These are phyloP conservation scores for Backusella australiensis DNA, from an alignment of 192 early-diverging fungal species.

Conservation along the genomic window DNA sequence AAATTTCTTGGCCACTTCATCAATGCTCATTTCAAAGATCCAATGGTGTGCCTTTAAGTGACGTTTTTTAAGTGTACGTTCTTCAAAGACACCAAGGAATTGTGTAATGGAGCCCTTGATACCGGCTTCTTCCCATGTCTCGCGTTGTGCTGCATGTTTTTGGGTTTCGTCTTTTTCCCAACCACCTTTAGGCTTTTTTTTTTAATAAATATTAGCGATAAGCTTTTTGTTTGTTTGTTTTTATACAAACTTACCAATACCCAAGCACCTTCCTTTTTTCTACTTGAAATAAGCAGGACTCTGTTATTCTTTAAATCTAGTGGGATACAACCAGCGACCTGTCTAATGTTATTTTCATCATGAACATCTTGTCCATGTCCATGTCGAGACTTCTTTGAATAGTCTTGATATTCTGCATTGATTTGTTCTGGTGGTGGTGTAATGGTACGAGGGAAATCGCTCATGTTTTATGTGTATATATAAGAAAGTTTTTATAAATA, in stretches of 20 bases:
- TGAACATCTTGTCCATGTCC: constrained; percentile 21
- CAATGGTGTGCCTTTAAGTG: constrained; percentile 38
- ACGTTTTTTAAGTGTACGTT: constrained; percentile 39
- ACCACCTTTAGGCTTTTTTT: constrained; percentile 54
- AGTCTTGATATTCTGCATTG: constrained; percentile 17
- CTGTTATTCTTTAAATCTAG: constrained; percentile 40
- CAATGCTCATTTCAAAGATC: constrained; percentile 59
- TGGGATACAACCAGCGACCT: constrained; percentile 54
- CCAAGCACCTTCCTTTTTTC: constrained; percentile 49
- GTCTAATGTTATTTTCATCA: constrained; percentile 25
- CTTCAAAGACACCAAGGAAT: constrained; percentile 48
- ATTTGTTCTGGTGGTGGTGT: constrained; percentile 13
- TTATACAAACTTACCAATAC: constrained; percentile 39
- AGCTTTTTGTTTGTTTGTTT: neutral
- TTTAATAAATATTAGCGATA: neutral
- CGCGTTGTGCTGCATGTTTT: constrained; percentile 50
- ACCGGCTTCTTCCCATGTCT: constrained; percentile 66
- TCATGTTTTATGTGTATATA: neutral
- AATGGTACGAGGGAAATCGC: neutral
- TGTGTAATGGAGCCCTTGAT: constrained; percentile 46
- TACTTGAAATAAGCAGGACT: constrained; percentile 48
- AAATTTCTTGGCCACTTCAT: constrained; percentile 48
- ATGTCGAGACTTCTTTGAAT: constrained; percentile 24
- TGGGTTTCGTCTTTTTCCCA: constrained; percentile 64
- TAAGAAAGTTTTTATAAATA: neutral